Base-by-base conservation (phyloP, 495 filamentous ascomycete genomes). In the Margaritispora aquatica region DNA sequence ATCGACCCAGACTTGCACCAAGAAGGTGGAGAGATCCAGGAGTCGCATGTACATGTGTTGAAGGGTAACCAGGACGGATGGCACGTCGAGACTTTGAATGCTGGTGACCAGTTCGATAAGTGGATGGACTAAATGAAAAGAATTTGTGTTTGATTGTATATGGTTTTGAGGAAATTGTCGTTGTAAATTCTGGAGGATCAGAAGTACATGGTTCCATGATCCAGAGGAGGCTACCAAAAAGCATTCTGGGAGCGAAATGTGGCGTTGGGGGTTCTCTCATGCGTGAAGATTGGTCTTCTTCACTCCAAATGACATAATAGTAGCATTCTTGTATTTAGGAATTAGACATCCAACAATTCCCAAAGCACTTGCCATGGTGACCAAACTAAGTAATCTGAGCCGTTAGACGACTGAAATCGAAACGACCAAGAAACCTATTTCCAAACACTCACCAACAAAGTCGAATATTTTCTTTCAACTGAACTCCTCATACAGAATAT, bases 31-130 rank as follows among this genome's bases (percentile, higher is more conserved):
- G 59, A 31, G 34, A 63, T 65, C 38, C 59, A 68, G 7, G 66
- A 65, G 50, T 57, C 54, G 11, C 60, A 68, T 20, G 56, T 57
- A 64, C 69, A 55, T 71, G 77, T 58, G 57, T 70, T 63, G 73
- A 76, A 36, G 68, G 68, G 65, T 10, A 58, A 66, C n/a, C 68
- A 71, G 20, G 68, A 71, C 11, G 64, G 63, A 48, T 62, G 69
- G 61, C 62, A 69, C 11, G 61, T 69, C 21, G 65, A 57, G 68
- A 70, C 54, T 59, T 55, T 65, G 38, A 64, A 70, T 61, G 41
- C 44, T 53, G 56, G 68, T 41, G 55, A 62, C 20, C 63, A 68
- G 44, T 68, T 68, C 46, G 66, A 66, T 27, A 66, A 62, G 24
- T 68, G 66, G 66, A 64, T 64, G 60, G 55, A 60, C 26, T 54